phyloP scores from a whole-genome alignment of 768 basidiomycete species.

The Amanita polypyramis region DNA sequence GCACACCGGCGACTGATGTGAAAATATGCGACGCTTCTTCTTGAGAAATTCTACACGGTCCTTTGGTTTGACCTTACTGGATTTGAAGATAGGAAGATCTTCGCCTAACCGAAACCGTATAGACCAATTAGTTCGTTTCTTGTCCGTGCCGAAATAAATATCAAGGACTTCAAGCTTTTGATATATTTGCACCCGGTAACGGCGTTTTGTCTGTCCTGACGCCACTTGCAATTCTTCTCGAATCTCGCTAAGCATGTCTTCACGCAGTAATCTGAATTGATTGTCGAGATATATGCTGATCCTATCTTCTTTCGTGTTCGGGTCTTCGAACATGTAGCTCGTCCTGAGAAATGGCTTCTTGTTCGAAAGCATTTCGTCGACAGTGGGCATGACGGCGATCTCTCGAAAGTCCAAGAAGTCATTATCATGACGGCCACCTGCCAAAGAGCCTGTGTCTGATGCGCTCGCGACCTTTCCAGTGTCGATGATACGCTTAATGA shows the following conservation, averaged over 20 bases:
- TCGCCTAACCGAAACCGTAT: conserved; percentile 25
- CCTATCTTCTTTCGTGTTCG: conserved; percentile 24
- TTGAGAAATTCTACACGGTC: conserved; percentile 27
- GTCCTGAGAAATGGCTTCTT: conserved; percentile 40
- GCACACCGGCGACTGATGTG: conserved; percentile 45
- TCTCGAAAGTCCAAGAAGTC: conserved; percentile 50
- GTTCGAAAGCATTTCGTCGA: conserved; percentile 39
- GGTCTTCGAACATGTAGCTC: conserved; percentile 31
- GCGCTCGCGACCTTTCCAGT: conserved; percentile 15
- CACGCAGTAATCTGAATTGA: conserved; percentile 53
- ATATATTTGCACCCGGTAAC: conserved; percentile 17
- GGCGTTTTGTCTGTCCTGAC: conserved; percentile 28
- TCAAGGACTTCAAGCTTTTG: conserved; percentile 26
- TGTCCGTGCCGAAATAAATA: conserved; percentile 22
- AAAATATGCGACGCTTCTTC: conserved; percentile 32
- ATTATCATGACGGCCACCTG: conserved; percentile 65
- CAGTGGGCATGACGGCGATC: conserved; percentile 55
- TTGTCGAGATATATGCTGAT: conserved; percentile 48
- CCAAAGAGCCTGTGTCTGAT: conserved; percentile 19
- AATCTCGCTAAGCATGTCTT: conserved; percentile 51
- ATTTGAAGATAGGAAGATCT: conserved; percentile 27
- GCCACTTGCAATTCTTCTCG: conserved; percentile 42
- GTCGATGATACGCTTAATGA: conserved; percentile 19
- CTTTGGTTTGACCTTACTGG: conserved; percentile 15
- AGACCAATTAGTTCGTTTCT: conserved; percentile 26